A percentile compares a stretch with the other conserved stretches of the same genome.
Conservation (phyloP, 768 basidiomycete genomes). For the Butyriboletus loyo region DNA sequence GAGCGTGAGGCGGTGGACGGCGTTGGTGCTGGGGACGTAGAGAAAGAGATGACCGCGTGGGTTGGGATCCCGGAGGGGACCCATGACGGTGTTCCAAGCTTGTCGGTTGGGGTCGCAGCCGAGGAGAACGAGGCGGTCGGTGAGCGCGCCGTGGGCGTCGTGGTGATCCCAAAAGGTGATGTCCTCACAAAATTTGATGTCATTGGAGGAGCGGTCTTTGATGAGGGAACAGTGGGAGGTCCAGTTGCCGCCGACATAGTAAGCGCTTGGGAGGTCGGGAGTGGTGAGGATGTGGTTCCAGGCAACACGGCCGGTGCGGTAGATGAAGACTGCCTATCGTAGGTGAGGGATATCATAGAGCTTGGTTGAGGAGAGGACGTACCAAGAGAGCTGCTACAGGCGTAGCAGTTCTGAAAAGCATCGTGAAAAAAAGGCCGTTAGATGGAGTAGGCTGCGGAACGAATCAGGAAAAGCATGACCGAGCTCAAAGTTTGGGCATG, state of each 20-base stretch:
- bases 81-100: constrained; percentile 77
- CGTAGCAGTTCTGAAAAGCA: constrained; percentile 13
- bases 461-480: not conserved
- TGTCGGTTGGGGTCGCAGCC: constrained; percentile 45
- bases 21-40: constrained; percentile 31
- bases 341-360: not conserved
- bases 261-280: constrained; percentile 46
- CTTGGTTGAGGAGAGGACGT: not conserved
- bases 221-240: constrained; percentile 44
- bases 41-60: constrained; percentile 64
- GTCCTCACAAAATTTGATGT: constrained; percentile 59
- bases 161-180: constrained; percentile 61
- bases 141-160: constrained; percentile 36
- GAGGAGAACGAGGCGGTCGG: constrained; percentile 44
- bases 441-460: not conserved
- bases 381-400: constrained; percentile 13
- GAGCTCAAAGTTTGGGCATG: not conserved
- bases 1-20: constrained; percentile 42
- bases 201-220: constrained; percentile 29
- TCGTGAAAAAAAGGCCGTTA: not conserved
- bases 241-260: constrained; percentile 51
- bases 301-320: constrained; percentile 41
- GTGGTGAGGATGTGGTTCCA: constrained; percentile 41
- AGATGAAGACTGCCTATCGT: constrained; percentile 41
- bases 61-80: constrained; percentile 57